phyloP scores from a whole-genome alignment of 805 yeast species.

The Cyberlindnera mrakii region DNA sequence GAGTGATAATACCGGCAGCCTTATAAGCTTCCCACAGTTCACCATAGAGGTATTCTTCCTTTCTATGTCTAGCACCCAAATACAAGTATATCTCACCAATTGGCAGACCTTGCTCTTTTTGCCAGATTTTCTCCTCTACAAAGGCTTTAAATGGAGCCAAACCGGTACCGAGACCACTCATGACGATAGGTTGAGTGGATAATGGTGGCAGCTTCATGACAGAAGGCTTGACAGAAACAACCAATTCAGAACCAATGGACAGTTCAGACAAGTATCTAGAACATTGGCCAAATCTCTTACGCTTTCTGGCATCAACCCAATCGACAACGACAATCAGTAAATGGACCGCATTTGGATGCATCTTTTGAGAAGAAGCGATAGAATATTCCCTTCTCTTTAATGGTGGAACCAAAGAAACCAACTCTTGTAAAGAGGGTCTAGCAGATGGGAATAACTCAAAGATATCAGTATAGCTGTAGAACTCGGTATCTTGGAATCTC shows the following conservation, averaged over 20 bases:
- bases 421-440: conserved; percentile 64
- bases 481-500: conserved; percentile 78
- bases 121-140: conserved; percentile 92
- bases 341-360: conserved; percentile 89
- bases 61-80: conserved; percentile 91
- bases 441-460: conserved; percentile 76
- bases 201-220: conserved; percentile 93
- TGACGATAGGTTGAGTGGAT: conserved; percentile 83
- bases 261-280: conserved; percentile 85
- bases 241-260: conserved; percentile 73
- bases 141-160: conserved; percentile 98
- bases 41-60: conserved; percentile 93
- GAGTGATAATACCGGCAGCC: conserved; percentile 87
- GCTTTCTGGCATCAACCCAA: conserved; percentile 84
- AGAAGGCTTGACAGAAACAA: conserved; percentile 92
- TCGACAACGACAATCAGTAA: conserved; percentile 91
- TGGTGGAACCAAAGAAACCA: conserved; percentile 71
- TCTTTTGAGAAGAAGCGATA: conserved; percentile 90
- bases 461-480: conserved; percentile 73
- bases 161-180: conserved; percentile 98
- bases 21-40: conserved; percentile 96
- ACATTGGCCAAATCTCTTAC: conserved; percentile 89
- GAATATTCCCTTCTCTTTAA: conserved; percentile 96
- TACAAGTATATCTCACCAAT: conserved; percentile 86
- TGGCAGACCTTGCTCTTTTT: conserved; percentile 77